phyloP scores from a whole-genome alignment of 306 rosid genomes.

The Prunus fruticosa region DNA sequence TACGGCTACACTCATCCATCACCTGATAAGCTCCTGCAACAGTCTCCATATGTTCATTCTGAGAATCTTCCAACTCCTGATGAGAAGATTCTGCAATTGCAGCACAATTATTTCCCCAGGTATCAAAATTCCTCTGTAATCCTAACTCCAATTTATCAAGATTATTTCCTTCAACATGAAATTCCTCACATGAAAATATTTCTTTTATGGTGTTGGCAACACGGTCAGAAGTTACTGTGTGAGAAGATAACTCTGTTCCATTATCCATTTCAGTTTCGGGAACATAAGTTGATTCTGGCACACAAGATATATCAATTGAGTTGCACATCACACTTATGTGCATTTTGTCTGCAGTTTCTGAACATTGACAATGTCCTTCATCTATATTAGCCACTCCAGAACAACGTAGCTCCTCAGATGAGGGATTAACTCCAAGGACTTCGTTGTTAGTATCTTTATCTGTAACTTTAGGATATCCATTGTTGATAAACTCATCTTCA shows the following conservation, averaged over 20 bases:
- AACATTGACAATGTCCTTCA: constrained; percentile 28
- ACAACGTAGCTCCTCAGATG: constrained; percentile 27
- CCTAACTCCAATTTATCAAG: constrained; percentile 10
- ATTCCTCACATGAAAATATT: constrained; percentile 38
- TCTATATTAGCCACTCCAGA: constrained; percentile 35
- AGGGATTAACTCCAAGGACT: constrained; percentile 29
- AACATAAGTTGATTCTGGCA: constrained; percentile 59
- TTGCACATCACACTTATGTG: constrained; percentile 38
- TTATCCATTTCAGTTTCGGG: constrained; percentile 51
- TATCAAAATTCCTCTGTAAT: constrained; percentile 23
- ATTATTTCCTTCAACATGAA: constrained; percentile 28
- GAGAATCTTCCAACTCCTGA: constrained; percentile 33
- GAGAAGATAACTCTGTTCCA: constrained; percentile 37
- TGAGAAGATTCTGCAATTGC: constrained; percentile 40
- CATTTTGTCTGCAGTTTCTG: constrained; percentile 36
- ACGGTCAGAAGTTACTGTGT: constrained; percentile 38
- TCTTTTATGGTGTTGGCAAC: constrained; percentile 33
- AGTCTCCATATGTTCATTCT: constrained; percentile 40
- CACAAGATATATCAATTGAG: constrained; percentile 48
- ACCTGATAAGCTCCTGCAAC: constrained; percentile 28
- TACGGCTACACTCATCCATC: constrained; percentile 62
- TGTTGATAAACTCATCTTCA: constrained; percentile 40
- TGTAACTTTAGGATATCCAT: constrained; percentile 14
- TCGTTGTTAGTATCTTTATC: constrained; percentile 31
- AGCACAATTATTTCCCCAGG: constrained; percentile 26